Evolutionary conservation across 306 rosid genomes (phyloP), one percentile per base, ranked within the genome.

Genomic region (Rosa rugosa): DNA sequence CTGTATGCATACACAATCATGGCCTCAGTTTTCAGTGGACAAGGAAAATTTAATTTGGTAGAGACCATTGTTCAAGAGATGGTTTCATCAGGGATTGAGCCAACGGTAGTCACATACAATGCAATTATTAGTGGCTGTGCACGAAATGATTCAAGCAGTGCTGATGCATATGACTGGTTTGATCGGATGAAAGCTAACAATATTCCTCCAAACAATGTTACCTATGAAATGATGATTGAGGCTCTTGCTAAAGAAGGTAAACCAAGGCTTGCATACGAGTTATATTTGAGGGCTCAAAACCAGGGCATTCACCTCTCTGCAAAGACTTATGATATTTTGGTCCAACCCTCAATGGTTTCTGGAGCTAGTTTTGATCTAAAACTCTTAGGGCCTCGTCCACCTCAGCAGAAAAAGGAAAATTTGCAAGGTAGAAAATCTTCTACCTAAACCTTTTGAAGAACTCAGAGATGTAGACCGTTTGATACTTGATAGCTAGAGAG

Each of bases 111-210:
- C 71, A 96, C 97, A 13, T 96, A 88, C 85, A 96, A 93, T 69
- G 98, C 98, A 12, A 85, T 96, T 45, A 93, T 96, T 45, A 89
- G 93, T 38, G 92, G 92, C 14, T 96, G 90, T 79, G 98, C 85
- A 0, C 85, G 89, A 42, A 89, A 91, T 16, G 89, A 88, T 16
- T 86, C 77, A 86, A 89, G 91, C 80, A 84, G 84, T 77, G 91
- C 83, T 42, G 71, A 66, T 66, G 98, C 99, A 38, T 96, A 90
- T 49, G 98, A 90, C 84, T 96, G 99, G 98, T 96, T 96, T 90
- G 91, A 91, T 78, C 83, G 90, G 41, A 87, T 96, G 96, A 89
- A 89, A 83, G 93, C 83, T 87, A 85, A 87, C 80, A 88, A 82
- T 70, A 86, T 91, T 67, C n/a, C 90, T 63, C 97, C 96, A 5